Percentiles rank a stretch among this genome's conserved stretches.
Evolutionary conservation across 1,284 basidiomycete species (phyloP).

Genomic region (Termitomyces sp.): DNA sequence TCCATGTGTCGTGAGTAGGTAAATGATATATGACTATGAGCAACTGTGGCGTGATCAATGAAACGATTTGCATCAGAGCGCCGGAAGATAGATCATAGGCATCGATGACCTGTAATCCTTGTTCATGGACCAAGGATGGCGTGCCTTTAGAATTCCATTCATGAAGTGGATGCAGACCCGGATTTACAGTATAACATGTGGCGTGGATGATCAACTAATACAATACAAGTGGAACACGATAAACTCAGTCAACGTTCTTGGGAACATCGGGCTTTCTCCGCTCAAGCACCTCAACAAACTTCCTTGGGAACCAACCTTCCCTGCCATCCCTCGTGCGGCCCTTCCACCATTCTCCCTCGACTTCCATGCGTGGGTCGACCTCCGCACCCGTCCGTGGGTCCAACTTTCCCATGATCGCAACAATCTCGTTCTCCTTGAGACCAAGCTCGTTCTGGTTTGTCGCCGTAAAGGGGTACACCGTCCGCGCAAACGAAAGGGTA

Average conservation of each 20-base stretch:
- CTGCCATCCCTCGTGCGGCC: slow-evolving; percentile 91
- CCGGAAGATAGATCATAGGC: too few species aligned
- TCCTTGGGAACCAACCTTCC: slow-evolving; percentile 95
- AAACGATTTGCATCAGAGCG: too few species aligned
- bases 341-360: slow-evolving; percentile 92
- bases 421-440: slow-evolving; percentile 88
- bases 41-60: neutral
- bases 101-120: too few species aligned
- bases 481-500: slow-evolving; percentile 83
- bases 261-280: slow-evolving; percentile 33
- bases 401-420: slow-evolving; percentile 86
- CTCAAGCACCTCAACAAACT: slow-evolving; percentile 78
- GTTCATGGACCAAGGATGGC: too few species aligned
- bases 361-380: slow-evolving; percentile 67
- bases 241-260: slow-evolving; percentile 23
- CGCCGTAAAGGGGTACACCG: slow-evolving; percentile 78
- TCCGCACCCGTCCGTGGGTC: slow-evolving; percentile 68
- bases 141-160: neutral
- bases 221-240: neutral
- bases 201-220: neutral
- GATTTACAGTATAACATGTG: neutral
- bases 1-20: neutral
- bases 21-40: neutral
- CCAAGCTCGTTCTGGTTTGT: slow-evolving; percentile 75
- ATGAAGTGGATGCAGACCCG: neutral